Percentiles rank a stretch among this genome's conserved stretches.
Evolutionary conservation across 2,329 filamentous ascomycete species (phyloP).

Genomic region (Fusarium nurragi): DNA sequence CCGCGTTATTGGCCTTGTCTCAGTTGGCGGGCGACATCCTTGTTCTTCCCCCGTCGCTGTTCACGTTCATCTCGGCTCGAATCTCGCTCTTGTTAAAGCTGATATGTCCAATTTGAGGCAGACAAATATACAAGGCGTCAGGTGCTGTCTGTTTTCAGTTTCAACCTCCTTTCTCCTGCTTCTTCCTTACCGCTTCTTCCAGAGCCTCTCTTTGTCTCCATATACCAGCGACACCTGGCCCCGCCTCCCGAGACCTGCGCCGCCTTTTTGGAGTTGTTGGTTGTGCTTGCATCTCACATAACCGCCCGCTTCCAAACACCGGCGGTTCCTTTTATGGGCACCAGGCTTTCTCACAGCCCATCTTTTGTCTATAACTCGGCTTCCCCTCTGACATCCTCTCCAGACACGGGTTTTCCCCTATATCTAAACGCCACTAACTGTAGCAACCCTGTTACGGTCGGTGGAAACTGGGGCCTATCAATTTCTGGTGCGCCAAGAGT

Average conservation of each 20-base stretch:
- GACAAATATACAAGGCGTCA: not conserved
- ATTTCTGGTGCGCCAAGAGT: conserved; percentile 38
- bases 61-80: conserved; percentile 30
- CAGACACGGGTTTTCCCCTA: conserved; percentile 7
- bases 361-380: not conserved
- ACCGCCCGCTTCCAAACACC: conserved; percentile 18
- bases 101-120: conserved; percentile 7
- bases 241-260: conserved; percentile 31
- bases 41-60: not conserved
- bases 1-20: conserved; percentile 12
- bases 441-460: conserved; percentile 20
- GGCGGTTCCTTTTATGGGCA: conserved; percentile 16
- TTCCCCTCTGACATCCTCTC: not conserved
- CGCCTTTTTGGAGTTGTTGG: conserved; percentile 24
- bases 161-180: not conserved
- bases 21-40: conserved; percentile 21
- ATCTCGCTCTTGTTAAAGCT: conserved; percentile 14
- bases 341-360: not conserved
- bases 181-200: not conserved
- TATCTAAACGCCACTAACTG: conserved; percentile 16
- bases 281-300: conserved; percentile 23
- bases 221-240: conserved; percentile 12
- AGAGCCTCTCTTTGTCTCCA: not conserved
- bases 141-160: not conserved
- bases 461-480: too few relatives aligned